phyloP scores from a whole-genome alignment of 2,329 filamentous ascomycete species.

The Phialocephala subalpina region DNA sequence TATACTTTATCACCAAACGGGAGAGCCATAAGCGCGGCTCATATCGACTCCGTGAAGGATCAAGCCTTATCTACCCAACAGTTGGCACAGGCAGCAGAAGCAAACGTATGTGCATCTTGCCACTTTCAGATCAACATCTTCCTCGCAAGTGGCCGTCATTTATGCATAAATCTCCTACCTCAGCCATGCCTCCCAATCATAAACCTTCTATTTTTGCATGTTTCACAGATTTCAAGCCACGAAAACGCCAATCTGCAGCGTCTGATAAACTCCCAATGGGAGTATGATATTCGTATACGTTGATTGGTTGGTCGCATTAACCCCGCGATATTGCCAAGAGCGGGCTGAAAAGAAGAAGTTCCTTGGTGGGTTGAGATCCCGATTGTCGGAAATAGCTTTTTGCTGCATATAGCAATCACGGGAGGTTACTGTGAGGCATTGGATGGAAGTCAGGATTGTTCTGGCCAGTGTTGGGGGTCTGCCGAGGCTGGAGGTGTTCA shows the following conservation, averaged over 20 bases:
- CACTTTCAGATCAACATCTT: not conserved
- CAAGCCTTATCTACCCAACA: not conserved
- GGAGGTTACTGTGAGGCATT: too few relatives aligned
- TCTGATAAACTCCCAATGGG: not conserved
- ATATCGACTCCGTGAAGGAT: not conserved
- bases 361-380: too few relatives aligned
- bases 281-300: not conserved
- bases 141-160: not conserved
- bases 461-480: too few relatives aligned
- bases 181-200: not conserved
- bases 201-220: not conserved
- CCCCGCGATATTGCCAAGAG: constrained; percentile 1
- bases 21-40: not conserved
- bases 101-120: not conserved
- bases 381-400: too few relatives aligned
- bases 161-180: not conserved
- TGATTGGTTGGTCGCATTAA: constrained; percentile 1
- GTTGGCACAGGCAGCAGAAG: not conserved
- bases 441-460: too few relatives aligned
- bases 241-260: not conserved
- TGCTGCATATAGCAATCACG: too few relatives aligned
- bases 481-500: too few relatives aligned
- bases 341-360: not conserved
- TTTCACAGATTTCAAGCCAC: not conserved
- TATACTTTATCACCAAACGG: not conserved